Percentiles rank a stretch among this genome's conserved stretches.
Conservation (phyloP, 176 grass and related monocot genomes). For the Oryza glumipatula region DNA sequence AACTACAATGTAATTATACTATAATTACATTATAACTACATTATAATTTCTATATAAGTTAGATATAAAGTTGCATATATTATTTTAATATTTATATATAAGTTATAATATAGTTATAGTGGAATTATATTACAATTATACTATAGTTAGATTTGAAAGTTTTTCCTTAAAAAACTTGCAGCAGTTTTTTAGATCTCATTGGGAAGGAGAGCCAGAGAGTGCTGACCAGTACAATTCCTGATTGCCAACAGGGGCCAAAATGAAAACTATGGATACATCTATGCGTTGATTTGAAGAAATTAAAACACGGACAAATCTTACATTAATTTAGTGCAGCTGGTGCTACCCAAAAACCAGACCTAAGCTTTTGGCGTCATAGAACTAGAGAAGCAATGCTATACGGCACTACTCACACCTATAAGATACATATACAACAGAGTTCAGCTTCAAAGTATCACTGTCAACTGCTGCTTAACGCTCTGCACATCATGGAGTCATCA, state of each 20-base stretch:
- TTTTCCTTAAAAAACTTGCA: too few relatives aligned
- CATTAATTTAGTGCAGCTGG: not conserved
- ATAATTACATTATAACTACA: too few relatives aligned
- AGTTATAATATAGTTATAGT: too few relatives aligned
- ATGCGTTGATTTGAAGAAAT: not conserved
- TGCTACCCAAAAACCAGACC: not conserved
- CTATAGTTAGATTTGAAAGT: too few relatives aligned
- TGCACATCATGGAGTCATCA: not conserved
- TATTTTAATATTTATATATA: too few relatives aligned
- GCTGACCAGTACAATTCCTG: not conserved
- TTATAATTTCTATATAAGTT: too few relatives aligned
- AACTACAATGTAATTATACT: too few relatives aligned
- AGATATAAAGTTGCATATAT: too few relatives aligned
- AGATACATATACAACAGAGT: slow-evolving; percentile 8
- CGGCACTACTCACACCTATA: not conserved
- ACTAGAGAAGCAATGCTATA: not conserved
- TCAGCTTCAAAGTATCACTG: not conserved
- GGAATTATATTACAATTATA: too few relatives aligned
- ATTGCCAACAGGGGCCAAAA: not conserved
- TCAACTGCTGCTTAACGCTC: not conserved
- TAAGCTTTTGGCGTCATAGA: too few relatives aligned
- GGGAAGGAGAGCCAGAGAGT: too few relatives aligned
- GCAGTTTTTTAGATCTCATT: too few relatives aligned
- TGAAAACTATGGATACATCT: not conserved
- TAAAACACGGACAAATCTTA: slow-evolving; percentile 3